Base-by-base conservation (phyloP, 345 rosid species). In the Citrus australasica region DNA sequence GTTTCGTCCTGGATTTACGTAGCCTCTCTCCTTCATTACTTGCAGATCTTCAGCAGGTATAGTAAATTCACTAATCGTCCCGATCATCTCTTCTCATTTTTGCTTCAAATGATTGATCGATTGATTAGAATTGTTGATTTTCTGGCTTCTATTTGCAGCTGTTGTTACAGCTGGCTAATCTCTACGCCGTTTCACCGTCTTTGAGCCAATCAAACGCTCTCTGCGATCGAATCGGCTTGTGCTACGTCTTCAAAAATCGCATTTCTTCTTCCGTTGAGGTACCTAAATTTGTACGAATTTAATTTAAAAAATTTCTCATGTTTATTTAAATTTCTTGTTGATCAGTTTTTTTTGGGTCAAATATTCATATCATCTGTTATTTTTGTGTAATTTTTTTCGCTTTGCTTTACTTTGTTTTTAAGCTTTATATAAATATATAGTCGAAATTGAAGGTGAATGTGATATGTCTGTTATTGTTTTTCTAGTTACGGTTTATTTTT, bases 1-100 rank as follows among this genome's bases (percentile, higher is more conserved):
- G 94, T 68, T 93, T 91, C 85, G 86, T 92, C 73, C 78, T 91
- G 87, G 97, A 95, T 89, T 82, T 95, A 51, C 88, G 91, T 1
- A 82, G 83, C 82, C 82, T 93, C n/a, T 76, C 93, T 60, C 91
- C 91, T 80, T 74, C 90, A 69, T 79, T 86, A 80, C 87, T 92
- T 46, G 83, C 76, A 75, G 87, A 90, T 77, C 74, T 93, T 56
- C 89, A 93, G 86, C 94, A 95, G 94, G 98, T 92, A 63, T 74
- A 1, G 51, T 46, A 24, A 51, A 7, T n/a, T 53, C 58, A 17
- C 56, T 33, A 14, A 55, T 70, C 35, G 63, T 35, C 25, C 5
- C 48, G 21, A 69, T 65, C 10, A 17, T 35, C 59, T 32, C 27
- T 62, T 24, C 16, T 33, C 17, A 19, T 48, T 16, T 22, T 22